Evolutionary conservation across 192 early-diverging fungal species (phyloP), one percentile per base, ranked within the genome.

Genomic region (Lunasporangiospora selenospora): DNA sequence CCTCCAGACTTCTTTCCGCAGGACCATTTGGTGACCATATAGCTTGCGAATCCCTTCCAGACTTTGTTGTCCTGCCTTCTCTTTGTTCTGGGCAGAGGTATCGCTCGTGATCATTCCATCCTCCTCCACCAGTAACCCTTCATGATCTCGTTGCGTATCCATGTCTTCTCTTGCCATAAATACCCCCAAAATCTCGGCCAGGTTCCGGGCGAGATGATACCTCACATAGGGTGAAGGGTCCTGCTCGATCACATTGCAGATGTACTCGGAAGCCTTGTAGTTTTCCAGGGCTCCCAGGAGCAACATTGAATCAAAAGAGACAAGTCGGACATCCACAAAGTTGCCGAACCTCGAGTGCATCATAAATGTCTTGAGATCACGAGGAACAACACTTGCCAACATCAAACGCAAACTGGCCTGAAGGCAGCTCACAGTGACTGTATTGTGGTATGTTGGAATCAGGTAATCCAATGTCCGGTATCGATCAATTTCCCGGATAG

Each of bases 401-500:
- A 88, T 86, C 77, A 92, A 87, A 23, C 87, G 86, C 53, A 85
- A 66, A 48, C 65, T 62, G 31, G 87, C 91, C 56, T 92, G 83
- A n/a, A 98, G 61, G 50, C 93, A 94, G 7, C 85, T 79, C 8
- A 88, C 81, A 1, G 94, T 97, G 13, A 98, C 80, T 1, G 88
- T 81, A 50, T 96, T 97, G 54, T 93, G 92, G 65, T 89, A 92
- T 0, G 93, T 91, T 5, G 93, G 90, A n/a, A 91, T 87, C 26
- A 95, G 75, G 75, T 88, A 77, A 62, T 98, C 96, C 15, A 89
- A 62, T 4, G 83, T 86, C 4, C 92, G 80, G 62, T 92, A 87
- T 7, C 93, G 82, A 59, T 94, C 87, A 43, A 97, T 83, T 80
- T 97, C 94, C 6, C 75, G 62, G 12, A 84, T 47, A 3, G 87